phyloP scores from a whole-genome alignment of 139 green algal species.

The Astrephomene gubernaculifera region DNA sequence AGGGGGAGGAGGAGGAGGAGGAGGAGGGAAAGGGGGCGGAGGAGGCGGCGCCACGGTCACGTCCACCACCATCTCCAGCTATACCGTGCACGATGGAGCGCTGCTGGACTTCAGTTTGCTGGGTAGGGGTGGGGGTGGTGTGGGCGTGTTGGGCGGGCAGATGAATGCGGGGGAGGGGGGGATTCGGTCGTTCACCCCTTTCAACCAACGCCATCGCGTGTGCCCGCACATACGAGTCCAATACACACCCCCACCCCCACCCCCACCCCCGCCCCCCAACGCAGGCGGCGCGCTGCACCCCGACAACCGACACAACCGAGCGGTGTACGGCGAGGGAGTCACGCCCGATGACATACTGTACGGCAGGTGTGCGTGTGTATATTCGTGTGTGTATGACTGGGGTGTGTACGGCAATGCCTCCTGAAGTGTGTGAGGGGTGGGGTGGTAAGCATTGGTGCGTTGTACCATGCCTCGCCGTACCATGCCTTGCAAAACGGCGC shows the following conservation, averaged over 20 bases:
- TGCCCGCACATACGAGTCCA: too few species aligned
- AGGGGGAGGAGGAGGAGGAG: neutral
- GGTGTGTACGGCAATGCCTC: too few species aligned
- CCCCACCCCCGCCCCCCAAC: neutral
- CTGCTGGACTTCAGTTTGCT: constrained; percentile 38
- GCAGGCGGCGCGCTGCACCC: constrained; percentile 36
- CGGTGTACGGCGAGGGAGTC: constrained; percentile 38
- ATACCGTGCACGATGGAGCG: constrained; percentile 36
- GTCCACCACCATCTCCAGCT: neutral
- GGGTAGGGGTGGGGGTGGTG: neutral
- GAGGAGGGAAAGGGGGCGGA: neutral
- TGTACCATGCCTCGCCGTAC: too few species aligned
- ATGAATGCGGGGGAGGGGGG: too few species aligned
- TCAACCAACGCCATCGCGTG: too few species aligned
- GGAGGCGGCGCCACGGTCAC: neutral
- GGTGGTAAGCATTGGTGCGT: too few species aligned
- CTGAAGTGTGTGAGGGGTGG: too few species aligned
- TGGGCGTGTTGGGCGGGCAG: neutral
- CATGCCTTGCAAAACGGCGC: neutral
- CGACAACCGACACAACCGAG: constrained; percentile 36
- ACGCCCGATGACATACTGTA: constrained; percentile 30
- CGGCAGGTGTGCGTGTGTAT: constrained; percentile 39
- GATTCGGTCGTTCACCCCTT: too few species aligned
- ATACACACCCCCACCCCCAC: too few species aligned
- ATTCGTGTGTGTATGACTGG: too few species aligned